Base-by-base conservation (phyloP, 768 basidiomycete genomes). In the Psilocybe subaeruginosa region DNA sequence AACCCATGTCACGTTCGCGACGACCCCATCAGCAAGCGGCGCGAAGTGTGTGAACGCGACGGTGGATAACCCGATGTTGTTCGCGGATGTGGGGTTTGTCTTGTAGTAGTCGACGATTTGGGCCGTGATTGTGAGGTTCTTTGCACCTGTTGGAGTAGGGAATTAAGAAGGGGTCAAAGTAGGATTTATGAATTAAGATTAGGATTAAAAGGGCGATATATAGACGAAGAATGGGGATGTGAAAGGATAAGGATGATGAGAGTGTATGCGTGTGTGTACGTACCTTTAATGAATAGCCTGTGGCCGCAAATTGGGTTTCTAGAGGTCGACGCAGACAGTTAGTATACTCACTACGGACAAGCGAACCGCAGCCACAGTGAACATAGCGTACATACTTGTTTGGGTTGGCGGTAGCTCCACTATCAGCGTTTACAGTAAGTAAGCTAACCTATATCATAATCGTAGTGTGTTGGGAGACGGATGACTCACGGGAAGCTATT, bases 231-330 rank as follows among this genome's bases (percentile, higher is more conserved):
- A 19, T 19, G 19, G 19, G 19, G 19, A 19, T 19, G 19, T 19
- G 19, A 19, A 23, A 23, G 23, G 23, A 23, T 23, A 23, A 23
- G 23, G 23, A 23, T 23, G 23, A 23, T 23, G 23, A 23, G 23
- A 23, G 23, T 23, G 23, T 23, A 23, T 23, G 23, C 23, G 23
- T 23, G 23, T 23, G 2, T 23, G 23, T 23, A 23, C 72, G n/a
- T 54, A 74, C 72, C 64, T 37, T 66, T 62, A 30, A 77, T 67
- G 51, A 64, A 56, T 14, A 73, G 53, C 27, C 61, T 68, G 57
- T 66, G 71, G 7, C 59, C 49, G 66, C 75, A 76, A 49, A 77
- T 71, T 0, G 76, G 76, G 43, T 77, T 77, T 49, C 75, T 76
- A 48, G 8, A 33, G 35, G 27, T 8, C 33, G 12, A 33, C 11